Conservation (phyloP, 2,329 filamentous ascomycete species). For the Fusarium acutatum region DNA sequence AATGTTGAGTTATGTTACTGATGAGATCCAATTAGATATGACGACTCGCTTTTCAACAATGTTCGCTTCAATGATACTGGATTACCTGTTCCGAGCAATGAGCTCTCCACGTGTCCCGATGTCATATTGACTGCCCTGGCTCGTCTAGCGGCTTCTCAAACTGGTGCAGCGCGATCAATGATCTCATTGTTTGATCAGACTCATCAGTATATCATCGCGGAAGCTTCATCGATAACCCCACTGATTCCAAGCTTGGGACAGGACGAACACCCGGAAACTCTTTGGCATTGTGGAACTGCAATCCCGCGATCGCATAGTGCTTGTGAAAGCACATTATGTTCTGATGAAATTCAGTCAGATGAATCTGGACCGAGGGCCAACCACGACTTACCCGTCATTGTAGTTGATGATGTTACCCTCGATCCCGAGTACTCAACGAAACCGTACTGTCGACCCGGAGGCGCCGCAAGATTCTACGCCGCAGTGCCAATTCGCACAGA, state of each 20-base stretch:
- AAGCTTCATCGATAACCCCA: constrained; percentile 55
- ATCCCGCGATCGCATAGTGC: constrained; percentile 43
- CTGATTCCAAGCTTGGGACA: constrained; percentile 39
- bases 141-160: constrained; percentile 56
- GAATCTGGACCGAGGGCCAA: background rate
- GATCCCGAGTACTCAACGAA: constrained; percentile 44
- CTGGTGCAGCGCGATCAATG: constrained; percentile 52
- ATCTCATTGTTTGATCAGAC: constrained; percentile 61
- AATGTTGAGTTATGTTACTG: background rate
- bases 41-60: constrained; percentile 16
- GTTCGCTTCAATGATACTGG: constrained; percentile 39
- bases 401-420: constrained; percentile 46
- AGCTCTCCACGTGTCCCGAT: constrained; percentile 45
- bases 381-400: constrained; percentile 42
- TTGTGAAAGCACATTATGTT: constrained; percentile 42
- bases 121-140: constrained; percentile 57
- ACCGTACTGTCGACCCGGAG: constrained; percentile 35
- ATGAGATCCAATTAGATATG: background rate
- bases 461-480: constrained; percentile 49
- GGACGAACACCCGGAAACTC: constrained; percentile 5
- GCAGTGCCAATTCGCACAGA: constrained; percentile 52
- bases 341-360: background rate
- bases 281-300: constrained; percentile 45
- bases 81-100: constrained; percentile 30
- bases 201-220: constrained; percentile 61